Conservation (phyloP, 306 rosid genomes). For the Cyclanthera cordifolia region DNA sequence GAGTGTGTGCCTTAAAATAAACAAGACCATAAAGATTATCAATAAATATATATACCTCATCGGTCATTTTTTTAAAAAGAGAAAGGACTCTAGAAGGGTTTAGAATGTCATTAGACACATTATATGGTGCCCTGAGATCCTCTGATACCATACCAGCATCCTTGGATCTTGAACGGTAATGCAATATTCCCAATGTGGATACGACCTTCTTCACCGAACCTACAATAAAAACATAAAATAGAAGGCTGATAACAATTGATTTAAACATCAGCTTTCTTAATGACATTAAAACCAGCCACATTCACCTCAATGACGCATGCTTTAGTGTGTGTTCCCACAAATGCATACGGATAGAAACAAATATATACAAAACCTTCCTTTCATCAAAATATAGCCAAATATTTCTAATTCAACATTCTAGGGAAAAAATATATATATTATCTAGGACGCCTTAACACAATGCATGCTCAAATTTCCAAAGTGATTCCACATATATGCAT, state of each 20-base stretch:
- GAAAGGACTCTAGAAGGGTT: conserved; percentile 44
- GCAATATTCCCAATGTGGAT: conserved; percentile 29
- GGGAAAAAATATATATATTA: not conserved
- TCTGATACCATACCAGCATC: conserved; percentile 29
- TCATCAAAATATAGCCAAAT: not conserved
- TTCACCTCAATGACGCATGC: not conserved
- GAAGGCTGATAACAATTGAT: not conserved
- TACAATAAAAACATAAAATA: conserved; percentile 20
- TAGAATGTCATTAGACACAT: conserved; percentile 29
- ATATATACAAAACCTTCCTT: not conserved
- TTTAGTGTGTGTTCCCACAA: not conserved
- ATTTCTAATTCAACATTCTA: not conserved
- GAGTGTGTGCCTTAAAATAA: not conserved
- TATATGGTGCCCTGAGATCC: conserved; percentile 34
- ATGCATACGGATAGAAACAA: not conserved
- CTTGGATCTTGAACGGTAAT: conserved; percentile 44
- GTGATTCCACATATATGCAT: not conserved
- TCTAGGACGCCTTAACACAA: not conserved
- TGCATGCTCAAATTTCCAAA: not conserved
- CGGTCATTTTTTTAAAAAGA: conserved; percentile 57
- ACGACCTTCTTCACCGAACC: conserved; percentile 59
- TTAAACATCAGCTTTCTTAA: not conserved
- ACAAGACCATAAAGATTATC: not conserved
- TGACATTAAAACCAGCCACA: not conserved
- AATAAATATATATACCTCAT: conserved; percentile 33